Evolutionary conservation across 23 red algal genomes (phyloP), one percentile per base, ranked within the genome.

Genomic region (Gracilaria gracilis): DNA sequence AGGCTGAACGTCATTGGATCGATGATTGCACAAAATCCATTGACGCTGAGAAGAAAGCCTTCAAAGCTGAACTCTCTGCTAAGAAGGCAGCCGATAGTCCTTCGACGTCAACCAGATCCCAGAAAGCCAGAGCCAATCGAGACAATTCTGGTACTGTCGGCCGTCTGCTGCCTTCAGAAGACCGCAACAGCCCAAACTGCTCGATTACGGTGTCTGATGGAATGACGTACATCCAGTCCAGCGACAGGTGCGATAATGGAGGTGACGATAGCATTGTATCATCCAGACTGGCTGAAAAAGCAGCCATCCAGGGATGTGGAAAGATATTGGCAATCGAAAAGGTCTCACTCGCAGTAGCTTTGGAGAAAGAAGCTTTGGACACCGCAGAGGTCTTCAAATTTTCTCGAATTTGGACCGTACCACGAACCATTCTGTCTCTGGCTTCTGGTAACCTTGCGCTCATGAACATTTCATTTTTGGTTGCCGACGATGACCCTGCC

Each of bases 401-500:
- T 46, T 78, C 49, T 17, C 32, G 85, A 20, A 75, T 67, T 36
- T 76, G 85, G 66, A 88, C 66, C 49, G 66, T 42, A 33, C 65
- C 85, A 27, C 7, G 65, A 0, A 76, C 31, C 28, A 61, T 88
- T 5, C 85, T 88, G 25, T 39, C 77, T 21, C 70, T 88, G 36
- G 50, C 67, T 5, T 53, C 72, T 11, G 72, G 66, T 38, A 53
- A 55, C 20, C 85, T 88, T 8, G 67, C 70, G 25, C 39, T 87
- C 24, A 55, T 75, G 59, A 74, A 74, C 34, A 55, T 75, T 9
- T 53, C 62, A 12, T 88, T 61, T 23, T 61, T 88, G 47, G 39
- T 88, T 23, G 85, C 66, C 34, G 85, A 88, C 53, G 85, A 88
- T 27, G 67, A 88, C 9, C 39, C 78, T 12, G 67, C 85, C 2